These are phyloP conservation scores for Megacollybia platyphylla DNA, from an alignment of 1,284 basidiomycete genomes.

Conservation along the genomic window DNA sequence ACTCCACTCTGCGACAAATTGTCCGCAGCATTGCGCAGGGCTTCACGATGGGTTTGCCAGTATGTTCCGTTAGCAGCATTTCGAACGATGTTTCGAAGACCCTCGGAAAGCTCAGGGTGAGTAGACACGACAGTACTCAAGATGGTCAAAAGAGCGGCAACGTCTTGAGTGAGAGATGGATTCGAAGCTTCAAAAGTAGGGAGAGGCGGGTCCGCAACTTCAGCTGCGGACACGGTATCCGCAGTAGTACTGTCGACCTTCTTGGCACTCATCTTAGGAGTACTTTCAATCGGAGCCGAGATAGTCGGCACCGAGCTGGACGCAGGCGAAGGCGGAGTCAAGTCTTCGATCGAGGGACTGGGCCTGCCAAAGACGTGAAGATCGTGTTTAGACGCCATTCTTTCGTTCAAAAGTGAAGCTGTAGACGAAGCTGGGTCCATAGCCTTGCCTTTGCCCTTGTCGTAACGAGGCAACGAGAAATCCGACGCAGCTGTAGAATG, in stretches of 20 bases:
- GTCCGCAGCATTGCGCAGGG: constrained; percentile 13
- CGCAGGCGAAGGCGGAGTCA: constrained; percentile 3
- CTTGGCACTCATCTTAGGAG: constrained; percentile 10
- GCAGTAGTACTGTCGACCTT: constrained; percentile 2
- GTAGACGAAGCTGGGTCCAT: constrained; percentile 36
- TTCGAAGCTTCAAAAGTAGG: constrained; percentile 30
- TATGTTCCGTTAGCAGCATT: constrained; percentile 54
- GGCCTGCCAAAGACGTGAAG: constrained; percentile 42
- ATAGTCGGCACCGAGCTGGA: constrained; percentile 5
- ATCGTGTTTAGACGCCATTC: constrained; percentile 39
- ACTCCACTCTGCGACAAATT: constrained; percentile 38
- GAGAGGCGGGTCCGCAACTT: constrained; percentile 36
- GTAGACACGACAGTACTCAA: constrained; percentile 38
- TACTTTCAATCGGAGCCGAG: constrained; percentile 19
- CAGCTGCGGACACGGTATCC: constrained; percentile 6
- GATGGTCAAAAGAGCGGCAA: constrained; percentile 44
- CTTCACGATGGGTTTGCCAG: constrained; percentile 42
- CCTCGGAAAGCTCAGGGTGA: constrained; percentile 61
- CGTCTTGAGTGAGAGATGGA: constrained; percentile 45
- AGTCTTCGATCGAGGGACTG: constrained; percentile 5
- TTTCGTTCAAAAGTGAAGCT: constrained; percentile 34
- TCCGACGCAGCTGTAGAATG: constrained; percentile 15
- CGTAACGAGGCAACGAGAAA: constrained; percentile 13
- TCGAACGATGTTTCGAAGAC: constrained; percentile 44
- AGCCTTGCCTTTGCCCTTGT: constrained; percentile 46